Percentiles rank a stretch among this genome's conserved stretches.
These are phyloP conservation scores for Tulasnella sp. DNA, from an alignment of 768 basidiomycete genomes.

Conservation along the genomic window DNA sequence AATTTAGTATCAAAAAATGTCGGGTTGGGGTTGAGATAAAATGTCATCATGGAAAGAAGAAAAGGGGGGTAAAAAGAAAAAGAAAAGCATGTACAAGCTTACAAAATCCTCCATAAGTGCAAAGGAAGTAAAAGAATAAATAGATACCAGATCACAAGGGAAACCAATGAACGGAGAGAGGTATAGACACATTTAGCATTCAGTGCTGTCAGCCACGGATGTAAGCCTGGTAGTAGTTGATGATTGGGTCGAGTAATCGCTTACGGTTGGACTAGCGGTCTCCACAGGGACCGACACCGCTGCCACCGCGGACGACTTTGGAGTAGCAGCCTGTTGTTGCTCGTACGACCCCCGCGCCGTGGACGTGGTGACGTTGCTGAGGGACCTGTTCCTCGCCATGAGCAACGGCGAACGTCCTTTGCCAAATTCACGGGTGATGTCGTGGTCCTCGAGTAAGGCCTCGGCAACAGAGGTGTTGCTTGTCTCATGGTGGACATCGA, in stretches of 20 bases:
- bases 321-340: not conserved
- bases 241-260: constrained; percentile 13
- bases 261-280: constrained; percentile 13
- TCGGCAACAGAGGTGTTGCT: constrained; percentile 1
- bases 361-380: not conserved
- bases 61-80: not conserved
- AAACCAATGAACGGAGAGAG: not conserved
- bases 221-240: constrained; percentile 1
- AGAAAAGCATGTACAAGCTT: not conserved
- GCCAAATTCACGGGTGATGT: not conserved
- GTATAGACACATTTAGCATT: not conserved
- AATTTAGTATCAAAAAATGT: not conserved
- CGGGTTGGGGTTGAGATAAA: not conserved
- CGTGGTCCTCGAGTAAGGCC: constrained; percentile 9
- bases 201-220: not conserved
- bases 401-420: not conserved
- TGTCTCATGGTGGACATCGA: not conserved
- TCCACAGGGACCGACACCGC: not conserved
- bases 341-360: not conserved
- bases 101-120: not conserved
- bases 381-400: not conserved
- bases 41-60: too few relatives aligned
- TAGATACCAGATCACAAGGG: not conserved
- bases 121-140: not conserved
- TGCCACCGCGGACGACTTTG: not conserved